Percentiles rank a stretch among this genome's conserved stretches.
phyloP scores from a whole-genome alignment of 257 asterid species.

The Solanum pinnatisectum region DNA sequence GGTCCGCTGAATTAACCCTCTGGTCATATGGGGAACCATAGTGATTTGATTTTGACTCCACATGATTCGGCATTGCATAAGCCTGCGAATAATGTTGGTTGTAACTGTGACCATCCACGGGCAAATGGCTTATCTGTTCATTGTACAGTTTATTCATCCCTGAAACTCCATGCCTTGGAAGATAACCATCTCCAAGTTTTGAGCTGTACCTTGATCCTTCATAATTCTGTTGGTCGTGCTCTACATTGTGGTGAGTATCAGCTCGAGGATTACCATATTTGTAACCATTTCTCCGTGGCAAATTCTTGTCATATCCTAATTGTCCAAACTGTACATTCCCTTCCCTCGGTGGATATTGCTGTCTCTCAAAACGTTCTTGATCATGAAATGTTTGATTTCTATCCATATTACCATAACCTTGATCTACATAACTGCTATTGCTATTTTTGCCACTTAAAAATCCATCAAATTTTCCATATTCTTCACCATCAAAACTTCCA shows the following conservation, averaged over 20 bases:
- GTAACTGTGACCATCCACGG: conserved; percentile 8
- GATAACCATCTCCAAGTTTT: neutral
- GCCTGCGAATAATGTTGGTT: conserved; percentile 15
- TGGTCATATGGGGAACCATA: conserved; percentile 12
- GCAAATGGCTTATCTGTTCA: conserved; percentile 17
- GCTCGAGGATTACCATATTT: conserved; percentile 11
- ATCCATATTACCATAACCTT: neutral
- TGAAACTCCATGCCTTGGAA: neutral
- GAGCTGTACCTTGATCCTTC: conserved; percentile 9
- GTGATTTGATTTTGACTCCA: conserved; percentile 22
- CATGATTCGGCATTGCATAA: conserved; percentile 14
- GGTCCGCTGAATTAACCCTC: conserved; percentile 9
- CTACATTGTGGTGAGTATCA: conserved; percentile 15
- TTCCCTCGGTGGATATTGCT: neutral
- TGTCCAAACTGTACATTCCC: neutral
- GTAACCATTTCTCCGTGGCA: conserved; percentile 20
- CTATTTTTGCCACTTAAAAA: neutral
- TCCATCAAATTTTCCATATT: conserved; percentile 12
- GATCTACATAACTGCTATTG: conserved; percentile 9
- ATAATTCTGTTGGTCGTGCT: conserved; percentile 11
- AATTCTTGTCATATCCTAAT: conserved; percentile 3
- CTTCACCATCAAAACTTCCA: neutral
- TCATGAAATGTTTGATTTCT: conserved; percentile 7
- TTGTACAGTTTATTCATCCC: conserved; percentile 7
- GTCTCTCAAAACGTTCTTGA: conserved; percentile 1